Evolutionary conservation across 805 yeast species (phyloP).

Genomic region (Candida pseudofarinosa): DNA sequence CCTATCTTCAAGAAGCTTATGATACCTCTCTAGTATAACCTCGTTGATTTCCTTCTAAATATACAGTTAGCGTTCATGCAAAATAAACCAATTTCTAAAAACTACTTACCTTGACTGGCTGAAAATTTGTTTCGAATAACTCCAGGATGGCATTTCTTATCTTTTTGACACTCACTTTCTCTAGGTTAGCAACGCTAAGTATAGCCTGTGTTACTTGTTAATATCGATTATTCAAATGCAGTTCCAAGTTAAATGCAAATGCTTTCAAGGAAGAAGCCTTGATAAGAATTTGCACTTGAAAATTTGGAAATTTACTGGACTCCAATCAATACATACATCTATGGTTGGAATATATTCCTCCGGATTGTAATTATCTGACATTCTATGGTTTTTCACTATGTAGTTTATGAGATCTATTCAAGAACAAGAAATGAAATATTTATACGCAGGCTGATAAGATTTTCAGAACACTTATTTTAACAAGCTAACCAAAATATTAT

Average conservation of each 20-base stretch:
- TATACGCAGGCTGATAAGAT: slow-evolving; percentile 1
- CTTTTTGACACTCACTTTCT: slow-evolving; percentile 65
- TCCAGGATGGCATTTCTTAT: slow-evolving; percentile 71
- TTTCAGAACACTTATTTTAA: not conserved
- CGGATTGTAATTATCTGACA: slow-evolving; percentile 16
- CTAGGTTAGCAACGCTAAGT: slow-evolving; percentile 63
- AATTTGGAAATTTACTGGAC: too few relatives aligned
- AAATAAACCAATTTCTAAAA: not conserved
- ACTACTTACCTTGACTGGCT: slow-evolving; percentile 39
- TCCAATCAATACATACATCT: slow-evolving; percentile 43
- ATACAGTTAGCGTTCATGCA: slow-evolving; percentile 14
- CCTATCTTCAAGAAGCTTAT: slow-evolving; percentile 40
- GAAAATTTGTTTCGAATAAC: slow-evolving; percentile 55
- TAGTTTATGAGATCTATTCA: not conserved
- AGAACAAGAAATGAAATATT: not conserved
- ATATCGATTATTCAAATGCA: not conserved
- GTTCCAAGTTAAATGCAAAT: too few relatives aligned
- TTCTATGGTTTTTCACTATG: not conserved
- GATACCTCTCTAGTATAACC: slow-evolving; percentile 55
- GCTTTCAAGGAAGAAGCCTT: too few relatives aligned
- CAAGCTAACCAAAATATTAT: not conserved
- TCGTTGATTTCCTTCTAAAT: slow-evolving; percentile 54
- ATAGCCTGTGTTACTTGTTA: slow-evolving; percentile 52
- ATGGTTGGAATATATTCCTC: slow-evolving; percentile 55
- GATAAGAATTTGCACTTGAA: too few relatives aligned